Evolutionary conservation across 176 grass and related monocot genomes (phyloP).

Genomic region (Avena eriantha): DNA sequence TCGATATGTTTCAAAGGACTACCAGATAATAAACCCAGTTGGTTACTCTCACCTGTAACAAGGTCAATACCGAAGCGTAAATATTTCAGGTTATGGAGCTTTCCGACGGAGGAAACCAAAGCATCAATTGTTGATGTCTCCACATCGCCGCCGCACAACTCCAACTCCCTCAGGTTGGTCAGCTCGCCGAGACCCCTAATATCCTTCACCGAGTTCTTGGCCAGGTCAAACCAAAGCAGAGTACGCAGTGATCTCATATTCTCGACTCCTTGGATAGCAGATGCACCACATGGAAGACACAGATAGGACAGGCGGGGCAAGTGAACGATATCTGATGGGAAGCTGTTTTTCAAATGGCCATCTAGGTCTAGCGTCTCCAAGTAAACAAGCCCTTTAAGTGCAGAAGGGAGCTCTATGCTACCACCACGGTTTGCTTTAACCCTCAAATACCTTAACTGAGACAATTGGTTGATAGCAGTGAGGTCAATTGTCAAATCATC

Average conservation of each 20-base stretch:
- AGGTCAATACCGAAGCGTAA: too few relatives aligned
- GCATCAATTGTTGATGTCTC: too few relatives aligned
- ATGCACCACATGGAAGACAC: neutral
- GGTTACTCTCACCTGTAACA: too few relatives aligned
- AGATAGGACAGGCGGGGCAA: neutral
- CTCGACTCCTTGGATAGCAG: neutral
- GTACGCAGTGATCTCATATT: neutral
- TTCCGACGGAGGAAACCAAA: too few relatives aligned
- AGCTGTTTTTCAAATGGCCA: accelerated
- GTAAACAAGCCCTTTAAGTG: neutral
- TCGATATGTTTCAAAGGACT: too few relatives aligned
- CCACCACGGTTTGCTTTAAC: accelerated
- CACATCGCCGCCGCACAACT: too few relatives aligned
- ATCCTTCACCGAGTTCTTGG: too few relatives aligned
- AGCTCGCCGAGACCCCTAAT: too few relatives aligned
- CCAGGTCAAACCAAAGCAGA: neutral
- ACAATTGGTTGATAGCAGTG: neutral
- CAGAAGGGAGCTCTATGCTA: neutral
- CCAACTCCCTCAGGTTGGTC: too few relatives aligned
- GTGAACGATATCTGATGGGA: neutral
- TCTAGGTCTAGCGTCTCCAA: too few relatives aligned
- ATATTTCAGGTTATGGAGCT: too few relatives aligned
- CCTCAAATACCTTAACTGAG: neutral
- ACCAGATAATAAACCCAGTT: too few relatives aligned
- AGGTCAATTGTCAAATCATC: neutral